Evolutionary conservation across 2,329 filamentous ascomycete genomes (phyloP), one percentile per base, ranked within the genome.

Genomic region (Xylariomycetidae sp.): DNA sequence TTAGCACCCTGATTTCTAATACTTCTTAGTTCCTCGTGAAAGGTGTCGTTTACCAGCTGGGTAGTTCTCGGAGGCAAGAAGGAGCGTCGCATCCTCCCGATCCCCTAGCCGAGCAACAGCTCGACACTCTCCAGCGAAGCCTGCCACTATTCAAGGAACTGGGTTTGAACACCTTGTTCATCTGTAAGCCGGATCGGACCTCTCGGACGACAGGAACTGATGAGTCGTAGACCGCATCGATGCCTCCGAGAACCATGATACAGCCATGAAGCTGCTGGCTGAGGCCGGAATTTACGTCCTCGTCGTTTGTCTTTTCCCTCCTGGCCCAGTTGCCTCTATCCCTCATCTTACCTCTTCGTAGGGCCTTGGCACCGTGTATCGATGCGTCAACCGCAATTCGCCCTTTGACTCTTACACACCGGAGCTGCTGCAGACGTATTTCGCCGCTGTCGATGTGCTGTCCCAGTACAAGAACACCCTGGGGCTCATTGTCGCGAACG

Each of bases 241-340:
- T 18, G 27, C 19, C 5, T 35, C 32, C 25, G 46, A 46, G 25
- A 45, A 34, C 25, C 47, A 50, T 15, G 38, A 47, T 31, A 35
- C 34, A 4, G 38, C 43, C n/a, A 51, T 51, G 49, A 29, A 31
- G 6, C 22, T 50, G 28, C 38, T 52, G 14, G 46, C 44, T 12
- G 34, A 45, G n/a, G 35, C 40, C 10, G 47, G 52, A 4, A 53
- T 55, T 32, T 50, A 53, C 20, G 50, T 55, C 6, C 42, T 56
- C 12, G 34, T 38, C 5, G 51, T 56, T 35, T 34, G 50, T n/a
- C n/a, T n/a, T n/a, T n/a, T n/a, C n/a, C n/a, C n/a, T n/a, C n/a
- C n/a, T n/a, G n/a, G n/a, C n/a, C n/a, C n/a, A n/a, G n/a, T n/a
- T n/a, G n/a, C n/a, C n/a, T n/a, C n/a, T n/a, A n/a, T n/a, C n/a